These are phyloP conservation scores for Penicillium canescens DNA, from an alignment of 495 filamentous ascomycete species.

Conservation along the genomic window DNA sequence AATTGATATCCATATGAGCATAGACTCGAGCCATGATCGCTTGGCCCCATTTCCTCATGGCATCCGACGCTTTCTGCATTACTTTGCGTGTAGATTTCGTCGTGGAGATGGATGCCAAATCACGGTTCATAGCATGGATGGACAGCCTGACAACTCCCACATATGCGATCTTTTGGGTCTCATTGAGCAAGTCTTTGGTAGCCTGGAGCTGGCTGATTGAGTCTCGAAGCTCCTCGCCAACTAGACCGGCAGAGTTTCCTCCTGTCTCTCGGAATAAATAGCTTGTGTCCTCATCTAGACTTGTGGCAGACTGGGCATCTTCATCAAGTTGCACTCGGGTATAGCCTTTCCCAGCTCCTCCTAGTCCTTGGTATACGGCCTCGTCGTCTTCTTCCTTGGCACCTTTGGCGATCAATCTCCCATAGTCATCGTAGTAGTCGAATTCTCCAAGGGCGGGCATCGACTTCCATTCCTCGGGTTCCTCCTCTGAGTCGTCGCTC, in stretches of 20 bases:
- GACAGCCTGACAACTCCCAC: constrained; percentile 83
- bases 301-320: constrained; percentile 88
- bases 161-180: constrained; percentile 95
- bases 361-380: constrained; percentile 70
- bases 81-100: constrained; percentile 64
- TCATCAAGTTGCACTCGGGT: constrained; percentile 92
- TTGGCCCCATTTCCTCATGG: constrained; percentile 92
- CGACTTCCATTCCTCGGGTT: constrained; percentile 75
- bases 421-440: constrained; percentile 94
- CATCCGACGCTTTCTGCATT: constrained; percentile 66
- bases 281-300: constrained; percentile 95
- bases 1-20: constrained; percentile 91
- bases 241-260: constrained; percentile 60
- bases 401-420: constrained; percentile 79
- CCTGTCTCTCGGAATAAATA: constrained; percentile 82
- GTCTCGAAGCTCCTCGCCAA: constrained; percentile 82
- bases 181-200: constrained; percentile 92
- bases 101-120: constrained; percentile 56
- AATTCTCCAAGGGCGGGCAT: constrained; percentile 93
- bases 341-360: constrained; percentile 92
- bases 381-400: constrained; percentile 68
- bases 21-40: constrained; percentile 96
- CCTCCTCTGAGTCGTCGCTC: constrained; percentile 44
- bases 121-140: constrained; percentile 72
- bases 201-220: constrained; percentile 88